Evolutionary conservation across 352 stramenopile species (phyloP), one percentile per base, ranked within the genome.

Genomic region (Globisporangium ultimum): DNA sequence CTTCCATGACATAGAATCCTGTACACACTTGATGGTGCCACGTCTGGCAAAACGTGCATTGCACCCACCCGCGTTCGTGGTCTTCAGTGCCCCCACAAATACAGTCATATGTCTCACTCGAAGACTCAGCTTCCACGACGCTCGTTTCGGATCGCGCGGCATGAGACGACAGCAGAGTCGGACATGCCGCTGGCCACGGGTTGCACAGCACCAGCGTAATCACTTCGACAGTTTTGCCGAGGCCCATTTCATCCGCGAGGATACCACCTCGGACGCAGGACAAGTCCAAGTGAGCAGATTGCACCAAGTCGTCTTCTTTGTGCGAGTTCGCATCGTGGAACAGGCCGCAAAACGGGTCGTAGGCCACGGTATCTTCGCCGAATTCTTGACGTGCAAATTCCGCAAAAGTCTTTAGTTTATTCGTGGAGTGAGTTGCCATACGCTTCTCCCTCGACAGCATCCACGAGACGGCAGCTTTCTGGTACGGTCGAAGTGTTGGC

Each of bases 391-490:
- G 12, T 13, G 14, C 48, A 10, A 57, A 61, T 11, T 66, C 43
- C 11, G 46, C 47, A 49, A 78, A 73, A 2, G 58, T 22, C 1
- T 15, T 63, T 34, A 36, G 28, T 5, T 36, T 36, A 68, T 62
- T 21, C 15, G 22, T n/a, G 50, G 45, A 6, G 3, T 7, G 45
- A 13, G 8, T 7, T 41, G 47, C 11, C 22, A 21, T 12, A 32
- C 66, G 63, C 9, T 84, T 66, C 69, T 99, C 97, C 66, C 98
- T 91, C 18, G 61, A 58, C 1, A 87, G 55, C 84, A 92, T 93
- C 97, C 97, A 99, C 10, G 85, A 96, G 15, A 98, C 79, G 0
- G 96, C 97, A 61, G 98, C 97, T 43, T 96, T 78, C 69, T 99
- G 97, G 75, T 99, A 99, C 22, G 89, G 86, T 2, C 99, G 71